Conservation (phyloP, 2,329 filamentous ascomycete genomes). For the Epichloe uncinata region DNA sequence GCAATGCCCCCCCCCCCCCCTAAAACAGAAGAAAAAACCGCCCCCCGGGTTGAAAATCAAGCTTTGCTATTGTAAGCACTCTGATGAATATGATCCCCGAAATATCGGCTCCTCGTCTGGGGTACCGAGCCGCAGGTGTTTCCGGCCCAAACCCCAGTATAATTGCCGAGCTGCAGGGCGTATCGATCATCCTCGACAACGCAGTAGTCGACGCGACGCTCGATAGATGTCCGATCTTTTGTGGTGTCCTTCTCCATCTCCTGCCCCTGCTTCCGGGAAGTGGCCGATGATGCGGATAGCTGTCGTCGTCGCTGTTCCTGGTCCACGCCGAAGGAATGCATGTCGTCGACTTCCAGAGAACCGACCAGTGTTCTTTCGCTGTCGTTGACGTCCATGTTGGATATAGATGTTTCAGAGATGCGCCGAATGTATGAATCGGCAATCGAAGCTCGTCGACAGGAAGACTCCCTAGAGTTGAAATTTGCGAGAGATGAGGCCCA, state of each 20-base stretch:
- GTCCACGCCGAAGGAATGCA: not conserved
- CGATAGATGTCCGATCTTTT: conserved; percentile 2
- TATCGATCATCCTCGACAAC: conserved; percentile 6
- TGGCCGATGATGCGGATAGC: not conserved
- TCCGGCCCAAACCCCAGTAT: conserved; percentile 12
- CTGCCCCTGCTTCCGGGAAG: not conserved
- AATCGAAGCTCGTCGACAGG: not conserved
- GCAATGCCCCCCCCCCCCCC: not conserved
- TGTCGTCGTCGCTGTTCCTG: not conserved
- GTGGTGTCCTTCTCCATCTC: not conserved
- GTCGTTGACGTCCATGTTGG: conserved; percentile 3
- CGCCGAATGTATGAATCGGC: not conserved
- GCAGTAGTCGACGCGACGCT: conserved; percentile 8
- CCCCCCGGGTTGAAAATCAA: not conserved
- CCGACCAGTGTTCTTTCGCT: conserved; percentile 5
- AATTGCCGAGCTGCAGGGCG: conserved; percentile 9
- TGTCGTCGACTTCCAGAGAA: not conserved
- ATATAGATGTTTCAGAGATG: not conserved
- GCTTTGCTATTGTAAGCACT: conserved; percentile 3
- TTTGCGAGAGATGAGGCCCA: conserved; percentile 1
- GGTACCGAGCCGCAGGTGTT: conserved; percentile 3
- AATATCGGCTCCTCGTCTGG: conserved; percentile 9
- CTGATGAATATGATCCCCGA: conserved; percentile 11
- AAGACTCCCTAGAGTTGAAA: not conserved
- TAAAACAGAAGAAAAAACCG: not conserved